phyloP scores from a whole-genome alignment of 768 basidiomycete species.

The Panaeolus cyanescens region DNA sequence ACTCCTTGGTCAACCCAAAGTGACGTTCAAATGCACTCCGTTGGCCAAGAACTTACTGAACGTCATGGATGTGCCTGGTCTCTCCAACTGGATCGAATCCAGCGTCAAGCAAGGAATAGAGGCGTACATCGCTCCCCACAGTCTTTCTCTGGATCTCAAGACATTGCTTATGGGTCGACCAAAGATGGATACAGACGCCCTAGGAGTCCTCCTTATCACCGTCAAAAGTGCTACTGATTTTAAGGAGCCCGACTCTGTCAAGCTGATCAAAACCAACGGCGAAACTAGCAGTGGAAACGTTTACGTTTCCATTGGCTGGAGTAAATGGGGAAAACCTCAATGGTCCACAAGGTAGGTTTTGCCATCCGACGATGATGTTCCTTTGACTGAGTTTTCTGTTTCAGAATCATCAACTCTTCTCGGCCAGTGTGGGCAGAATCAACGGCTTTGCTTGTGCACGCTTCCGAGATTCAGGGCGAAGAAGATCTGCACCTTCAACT shows the following conservation, averaged over 20 bases:
- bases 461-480: slow-evolving; percentile 65
- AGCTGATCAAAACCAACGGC: slow-evolving; percentile 30
- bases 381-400: background rate
- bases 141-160: slow-evolving; percentile 70
- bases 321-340: slow-evolving; percentile 60
- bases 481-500: slow-evolving; percentile 66
- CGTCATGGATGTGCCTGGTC: slow-evolving; percentile 74
- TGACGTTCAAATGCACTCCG: slow-evolving; percentile 66
- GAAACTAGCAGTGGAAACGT: slow-evolving; percentile 42
- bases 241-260: slow-evolving; percentile 37
- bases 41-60: slow-evolving; percentile 66
- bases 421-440: slow-evolving; percentile 76
- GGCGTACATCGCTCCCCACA: slow-evolving; percentile 71
- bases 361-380: no score
- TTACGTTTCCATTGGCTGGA: slow-evolving; percentile 69
- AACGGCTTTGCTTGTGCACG: slow-evolving; percentile 58
- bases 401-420: slow-evolving; percentile 61
- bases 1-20: slow-evolving; percentile 69
- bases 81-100: slow-evolving; percentile 69
- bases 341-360: slow-evolving; percentile 59
- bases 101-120: slow-evolving; percentile 63
- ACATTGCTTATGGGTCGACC: slow-evolving; percentile 59
- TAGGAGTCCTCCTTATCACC: slow-evolving; percentile 67
- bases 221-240: slow-evolving; percentile 62
- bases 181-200: slow-evolving; percentile 63